Evolutionary conservation across 176 grass and related monocot species (phyloP), one percentile per base, ranked within the genome.

Genomic region (Musa acuminata): DNA sequence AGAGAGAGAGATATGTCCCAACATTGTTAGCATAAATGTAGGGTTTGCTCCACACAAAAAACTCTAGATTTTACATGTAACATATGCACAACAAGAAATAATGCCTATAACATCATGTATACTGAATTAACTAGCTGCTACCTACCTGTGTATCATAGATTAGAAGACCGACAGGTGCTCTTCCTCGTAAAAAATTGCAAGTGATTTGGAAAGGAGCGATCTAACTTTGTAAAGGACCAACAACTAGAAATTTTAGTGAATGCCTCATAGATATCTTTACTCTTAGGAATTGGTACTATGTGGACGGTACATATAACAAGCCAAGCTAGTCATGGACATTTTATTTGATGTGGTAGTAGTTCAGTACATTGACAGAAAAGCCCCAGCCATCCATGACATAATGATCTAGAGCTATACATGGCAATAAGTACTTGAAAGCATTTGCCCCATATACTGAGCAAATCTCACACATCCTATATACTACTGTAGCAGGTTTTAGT

Each of bases 251-350:
- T 13, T 55, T 55, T 55, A 55, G 13, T 55, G 53, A 55, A 13
- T 55, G 53, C 27, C 27, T 55, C 53, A 55, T 55, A 55, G 53
- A 13, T 55, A 55, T 13, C 11, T 55, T 1, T 11, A 55, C 11
- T 55, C 53, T 55, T 11, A 55, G 2, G 53, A 54, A 54, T 54
- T 54, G 53, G 53, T 13, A 54, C 13, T 9, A 54, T 9, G 53
- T 55, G 3, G 53, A 13, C 9, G 4, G 53, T 55, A 55, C 53
- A 55, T 55, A 55, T 55, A 55, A 13, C 24, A 67, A 35, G 9
- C 64, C 48, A 52, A 71, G 49, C 43, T 52, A 52, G 49, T 52
- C 49, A 72, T 72, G 69, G 49, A 53, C 26, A 64, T 67, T 72
- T 72, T n/a, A 2, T 24, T 51, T 72, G 8, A 11, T 72, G 10